These are phyloP conservation scores for Ajuga chamaepitys DNA, from an alignment of 257 asterid genomes.

Conservation along the genomic window DNA sequence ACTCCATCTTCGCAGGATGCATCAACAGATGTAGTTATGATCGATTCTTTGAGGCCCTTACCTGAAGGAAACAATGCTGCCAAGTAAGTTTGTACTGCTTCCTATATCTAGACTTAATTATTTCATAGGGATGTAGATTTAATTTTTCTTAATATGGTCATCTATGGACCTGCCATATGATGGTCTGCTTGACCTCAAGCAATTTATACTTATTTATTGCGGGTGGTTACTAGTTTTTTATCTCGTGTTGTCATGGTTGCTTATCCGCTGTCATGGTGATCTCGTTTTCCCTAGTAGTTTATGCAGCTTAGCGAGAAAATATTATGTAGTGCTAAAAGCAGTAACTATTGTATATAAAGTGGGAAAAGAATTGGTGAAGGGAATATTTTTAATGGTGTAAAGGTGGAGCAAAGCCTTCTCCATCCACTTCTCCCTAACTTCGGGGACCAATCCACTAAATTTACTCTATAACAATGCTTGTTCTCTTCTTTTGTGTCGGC, in stretches of 20 bases:
- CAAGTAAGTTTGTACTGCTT: constrained; percentile 37
- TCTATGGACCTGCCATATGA: neutral
- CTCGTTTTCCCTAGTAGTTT: neutral
- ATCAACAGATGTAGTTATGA: constrained; percentile 30
- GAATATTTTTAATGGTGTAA: neutral
- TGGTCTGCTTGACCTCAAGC: neutral
- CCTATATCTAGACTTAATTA: neutral
- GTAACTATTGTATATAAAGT: neutral
- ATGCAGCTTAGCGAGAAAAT: neutral
- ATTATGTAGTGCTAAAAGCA: neutral
- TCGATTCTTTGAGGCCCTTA: constrained; percentile 43
- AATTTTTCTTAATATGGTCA: neutral
- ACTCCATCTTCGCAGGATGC: constrained; percentile 40
- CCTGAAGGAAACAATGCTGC: constrained; percentile 64
- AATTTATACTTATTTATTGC: neutral
- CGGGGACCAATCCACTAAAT: neutral
- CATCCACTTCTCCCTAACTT: neutral
- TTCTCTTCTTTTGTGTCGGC: neutral
- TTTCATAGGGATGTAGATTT: neutral
- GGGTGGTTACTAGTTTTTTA: neutral
- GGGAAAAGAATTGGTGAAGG: neutral
- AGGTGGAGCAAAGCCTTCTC: neutral
- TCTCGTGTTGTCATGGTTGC: neutral
- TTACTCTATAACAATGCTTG: neutral
- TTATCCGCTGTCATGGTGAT: neutral